Conservation (phyloP, 345 rosid genomes). For the Geranium rotundifolium region DNA sequence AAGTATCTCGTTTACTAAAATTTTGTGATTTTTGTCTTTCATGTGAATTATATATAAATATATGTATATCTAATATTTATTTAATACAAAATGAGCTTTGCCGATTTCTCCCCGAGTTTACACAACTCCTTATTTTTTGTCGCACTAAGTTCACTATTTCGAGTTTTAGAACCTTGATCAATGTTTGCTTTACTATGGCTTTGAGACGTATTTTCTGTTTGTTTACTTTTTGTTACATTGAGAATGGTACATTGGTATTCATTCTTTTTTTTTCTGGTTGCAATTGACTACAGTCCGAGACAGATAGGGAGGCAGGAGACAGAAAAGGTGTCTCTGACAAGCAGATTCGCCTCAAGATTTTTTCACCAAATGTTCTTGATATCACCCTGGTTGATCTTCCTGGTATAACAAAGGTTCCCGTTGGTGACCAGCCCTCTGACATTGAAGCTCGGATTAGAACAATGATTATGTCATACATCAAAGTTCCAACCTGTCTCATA, state of each 20-base stretch:
- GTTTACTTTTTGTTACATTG: background rate
- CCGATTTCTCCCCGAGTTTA: no score
- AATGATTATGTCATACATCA: slow-evolving; percentile 91
- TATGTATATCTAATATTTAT: no score
- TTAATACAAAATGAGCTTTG: no score
- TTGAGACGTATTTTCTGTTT: background rate
- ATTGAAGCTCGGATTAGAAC: slow-evolving; percentile 93
- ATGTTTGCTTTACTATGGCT: background rate
- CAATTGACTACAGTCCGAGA: slow-evolving; percentile 51
- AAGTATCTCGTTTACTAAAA: no score
- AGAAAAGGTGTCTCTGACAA: slow-evolving; percentile 91
- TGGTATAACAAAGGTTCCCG: slow-evolving; percentile 93
- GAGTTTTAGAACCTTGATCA: no score
- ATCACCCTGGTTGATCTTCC: slow-evolving; percentile 94
- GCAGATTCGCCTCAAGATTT: slow-evolving; percentile 78
- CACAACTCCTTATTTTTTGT: no score
- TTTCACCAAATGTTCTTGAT: slow-evolving; percentile 87
- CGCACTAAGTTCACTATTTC: no score
- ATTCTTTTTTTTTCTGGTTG: background rate
- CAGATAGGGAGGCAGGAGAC: slow-evolving; percentile 70
- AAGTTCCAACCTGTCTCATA: slow-evolving; percentile 73
- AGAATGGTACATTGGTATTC: background rate
- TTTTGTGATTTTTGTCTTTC: no score
- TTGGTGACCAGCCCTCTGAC: slow-evolving; percentile 91
- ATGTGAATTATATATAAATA: no score